Evolutionary conservation across 805 yeast genomes (phyloP).

Genomic region (Saccharomycopsis synnaedendra): DNA sequence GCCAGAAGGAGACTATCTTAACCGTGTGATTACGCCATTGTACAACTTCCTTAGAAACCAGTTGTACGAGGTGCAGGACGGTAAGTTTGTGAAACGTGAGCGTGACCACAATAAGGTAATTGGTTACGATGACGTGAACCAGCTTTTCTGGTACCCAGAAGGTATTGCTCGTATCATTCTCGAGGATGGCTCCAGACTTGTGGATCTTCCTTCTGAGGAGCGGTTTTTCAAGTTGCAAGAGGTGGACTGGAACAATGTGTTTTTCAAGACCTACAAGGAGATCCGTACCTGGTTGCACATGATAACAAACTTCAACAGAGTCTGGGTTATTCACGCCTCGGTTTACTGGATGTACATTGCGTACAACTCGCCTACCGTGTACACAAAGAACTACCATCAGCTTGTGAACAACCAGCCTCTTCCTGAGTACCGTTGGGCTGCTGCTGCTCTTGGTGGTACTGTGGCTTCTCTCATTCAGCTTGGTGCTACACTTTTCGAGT

Average conservation of each 20-base stretch:
- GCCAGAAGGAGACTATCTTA: constrained; percentile 69
- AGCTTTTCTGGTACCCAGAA: constrained; percentile 98
- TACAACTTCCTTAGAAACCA: constrained; percentile 61
- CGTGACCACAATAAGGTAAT: constrained; percentile 57
- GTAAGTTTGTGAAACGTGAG: constrained; percentile 49
- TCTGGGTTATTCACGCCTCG: constrained; percentile 89
- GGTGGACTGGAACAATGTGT: constrained; percentile 82
- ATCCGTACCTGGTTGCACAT: constrained; percentile 96
- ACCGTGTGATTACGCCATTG: constrained; percentile 86
- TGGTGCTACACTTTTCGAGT: constrained; percentile 80
- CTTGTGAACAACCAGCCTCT: constrained; percentile 77
- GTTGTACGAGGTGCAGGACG: constrained; percentile 45
- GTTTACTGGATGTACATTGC: constrained; percentile 93
- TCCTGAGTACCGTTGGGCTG: constrained; percentile 86
- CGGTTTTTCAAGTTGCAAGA: constrained; percentile 86
- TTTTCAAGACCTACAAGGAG: constrained; percentile 93
- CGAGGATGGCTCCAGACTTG: constrained; percentile 86
- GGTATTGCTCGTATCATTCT: constrained; percentile 89
- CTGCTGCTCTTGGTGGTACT: constrained; percentile 86
- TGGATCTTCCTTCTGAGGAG: constrained; percentile 82
- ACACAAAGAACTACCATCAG: constrained; percentile 80
- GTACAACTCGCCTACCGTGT: constrained; percentile 82
- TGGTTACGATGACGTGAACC: constrained; percentile 98
- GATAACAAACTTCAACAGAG: constrained; percentile 92
- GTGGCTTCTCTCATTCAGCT: constrained; percentile 76